Percentiles rank a stretch among this genome's conserved stretches.
Conservation (phyloP, 177 flowering plant genomes). For the Vitis hybrid region DNA sequence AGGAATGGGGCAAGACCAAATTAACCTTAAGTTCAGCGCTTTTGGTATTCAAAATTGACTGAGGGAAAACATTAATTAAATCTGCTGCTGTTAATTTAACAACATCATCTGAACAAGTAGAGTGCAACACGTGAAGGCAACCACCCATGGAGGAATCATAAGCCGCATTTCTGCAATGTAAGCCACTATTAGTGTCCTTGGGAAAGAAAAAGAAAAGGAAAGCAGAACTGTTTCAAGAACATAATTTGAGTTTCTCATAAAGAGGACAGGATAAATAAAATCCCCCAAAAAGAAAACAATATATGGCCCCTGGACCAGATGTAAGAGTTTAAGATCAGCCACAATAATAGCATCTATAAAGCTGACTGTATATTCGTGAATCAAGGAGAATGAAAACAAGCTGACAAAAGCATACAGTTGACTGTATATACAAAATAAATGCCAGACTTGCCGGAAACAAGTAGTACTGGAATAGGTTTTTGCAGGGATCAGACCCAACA, state of each 20-base stretch:
- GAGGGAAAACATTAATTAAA: slow-evolving; percentile 51
- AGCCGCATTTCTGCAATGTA: slow-evolving; percentile 52
- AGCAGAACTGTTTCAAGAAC: slow-evolving; percentile 4
- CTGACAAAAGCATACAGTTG: too few relatives aligned
- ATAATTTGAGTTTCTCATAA: background rate
- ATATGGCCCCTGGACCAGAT: background rate
- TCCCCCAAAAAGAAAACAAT: background rate
- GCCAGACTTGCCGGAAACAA: too few relatives aligned
- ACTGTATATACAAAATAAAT: too few relatives aligned
- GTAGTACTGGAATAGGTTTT: too few relatives aligned
- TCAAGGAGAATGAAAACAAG: too few relatives aligned
- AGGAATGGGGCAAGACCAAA: background rate
- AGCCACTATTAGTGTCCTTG: slow-evolving; percentile 4
- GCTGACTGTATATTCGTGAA: background rate
- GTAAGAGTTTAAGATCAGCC: background rate
- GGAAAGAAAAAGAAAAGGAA: background rate
- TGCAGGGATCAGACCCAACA: too few relatives aligned
- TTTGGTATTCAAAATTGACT: slow-evolving; percentile 53
- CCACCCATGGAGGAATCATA: slow-evolving; percentile 83
- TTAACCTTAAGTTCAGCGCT: slow-evolving; percentile 87
- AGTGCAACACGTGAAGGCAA: slow-evolving; percentile 71
- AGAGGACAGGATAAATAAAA: background rate
- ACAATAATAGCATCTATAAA: background rate
- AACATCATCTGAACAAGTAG: slow-evolving; percentile 66
- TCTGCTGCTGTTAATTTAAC: slow-evolving; percentile 72